Evolutionary conservation across 73 alveolate species (phyloP).

Genomic region (Paraurostyla sp.): DNA sequence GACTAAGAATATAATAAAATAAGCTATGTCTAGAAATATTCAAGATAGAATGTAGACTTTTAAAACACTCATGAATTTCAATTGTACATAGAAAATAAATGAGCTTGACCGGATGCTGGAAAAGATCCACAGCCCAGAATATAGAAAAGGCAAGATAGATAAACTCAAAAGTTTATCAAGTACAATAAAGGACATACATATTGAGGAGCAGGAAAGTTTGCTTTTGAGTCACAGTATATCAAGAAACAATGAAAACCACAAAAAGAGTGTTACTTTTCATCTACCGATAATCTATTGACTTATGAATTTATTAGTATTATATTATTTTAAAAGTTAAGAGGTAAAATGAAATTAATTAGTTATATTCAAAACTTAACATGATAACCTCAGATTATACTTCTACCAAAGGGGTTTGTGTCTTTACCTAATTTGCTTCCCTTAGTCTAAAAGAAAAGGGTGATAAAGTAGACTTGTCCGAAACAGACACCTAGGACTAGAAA

Average conservation of each 20-base stretch:
- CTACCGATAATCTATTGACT: not conserved
- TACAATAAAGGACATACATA: too few species aligned
- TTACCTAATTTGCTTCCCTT: not conserved
- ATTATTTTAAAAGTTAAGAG: not conserved
- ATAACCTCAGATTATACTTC: constrained; percentile 7
- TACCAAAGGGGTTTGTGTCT: constrained; percentile 37
- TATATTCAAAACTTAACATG: not conserved
- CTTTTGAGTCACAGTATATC: too few species aligned
- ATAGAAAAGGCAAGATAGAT: not conserved
- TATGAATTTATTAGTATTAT: too few species aligned
- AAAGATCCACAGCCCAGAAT: not conserved
- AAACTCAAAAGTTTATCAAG: not conserved
- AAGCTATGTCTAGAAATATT: not conserved
- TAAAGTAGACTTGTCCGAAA: constrained; percentile 32
- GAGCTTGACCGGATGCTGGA: not conserved
- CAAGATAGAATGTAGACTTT: not conserved
- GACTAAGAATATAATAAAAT: not conserved
- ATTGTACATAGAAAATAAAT: not conserved
- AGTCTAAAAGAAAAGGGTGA: constrained; percentile 1
- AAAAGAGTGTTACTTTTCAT: not conserved
- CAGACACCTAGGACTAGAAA: constrained; percentile 20
- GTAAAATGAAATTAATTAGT: not conserved
- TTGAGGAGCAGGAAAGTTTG: too few species aligned
- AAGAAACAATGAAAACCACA: not conserved
- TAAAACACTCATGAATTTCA: not conserved